These are phyloP conservation scores for Fusarium pininemorale DNA, from an alignment of 2,329 filamentous ascomycete species.

Conservation along the genomic window DNA sequence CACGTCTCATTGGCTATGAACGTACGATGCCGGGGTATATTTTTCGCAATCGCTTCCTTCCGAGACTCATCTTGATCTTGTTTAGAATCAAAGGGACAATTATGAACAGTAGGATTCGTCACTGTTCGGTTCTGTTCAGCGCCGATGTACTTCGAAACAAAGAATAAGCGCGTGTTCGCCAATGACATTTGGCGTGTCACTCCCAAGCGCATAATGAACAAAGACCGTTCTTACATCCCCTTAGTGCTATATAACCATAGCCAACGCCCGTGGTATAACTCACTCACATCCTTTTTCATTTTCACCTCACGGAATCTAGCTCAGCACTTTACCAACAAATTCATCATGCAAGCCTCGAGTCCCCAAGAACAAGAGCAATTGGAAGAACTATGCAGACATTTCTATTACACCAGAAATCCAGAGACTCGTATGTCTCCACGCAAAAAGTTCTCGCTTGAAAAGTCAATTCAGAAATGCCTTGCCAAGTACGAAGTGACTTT, in stretches of 20 bases:
- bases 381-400: neutral
- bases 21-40: accelerated
- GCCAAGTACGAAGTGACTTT: neutral
- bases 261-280: too few relatives aligned
- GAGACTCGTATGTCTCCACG: neutral
- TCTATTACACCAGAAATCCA: neutral
- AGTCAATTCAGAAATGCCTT: neutral
- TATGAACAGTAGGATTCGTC: accelerated
- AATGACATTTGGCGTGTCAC: neutral
- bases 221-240: too few relatives aligned
- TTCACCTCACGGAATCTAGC: neutral
- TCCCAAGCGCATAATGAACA: neutral
- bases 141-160: too few relatives aligned
- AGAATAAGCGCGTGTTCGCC: neutral
- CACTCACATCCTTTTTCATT: too few relatives aligned
- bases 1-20: neutral
- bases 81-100: too few relatives aligned
- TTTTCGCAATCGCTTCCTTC: accelerated
- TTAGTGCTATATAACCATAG: neutral
- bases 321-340: too few relatives aligned
- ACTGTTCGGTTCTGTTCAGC: neutral
- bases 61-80: accelerated
- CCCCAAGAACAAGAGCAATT: neutral
- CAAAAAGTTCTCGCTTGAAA: accelerated
- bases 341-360: neutral